A percentile compares a stretch with the other conserved stretches of the same genome.
These are phyloP conservation scores for Teratosphaeriaceae sp. DNA, from an alignment of 2,329 filamentous ascomycete genomes.

Conservation along the genomic window DNA sequence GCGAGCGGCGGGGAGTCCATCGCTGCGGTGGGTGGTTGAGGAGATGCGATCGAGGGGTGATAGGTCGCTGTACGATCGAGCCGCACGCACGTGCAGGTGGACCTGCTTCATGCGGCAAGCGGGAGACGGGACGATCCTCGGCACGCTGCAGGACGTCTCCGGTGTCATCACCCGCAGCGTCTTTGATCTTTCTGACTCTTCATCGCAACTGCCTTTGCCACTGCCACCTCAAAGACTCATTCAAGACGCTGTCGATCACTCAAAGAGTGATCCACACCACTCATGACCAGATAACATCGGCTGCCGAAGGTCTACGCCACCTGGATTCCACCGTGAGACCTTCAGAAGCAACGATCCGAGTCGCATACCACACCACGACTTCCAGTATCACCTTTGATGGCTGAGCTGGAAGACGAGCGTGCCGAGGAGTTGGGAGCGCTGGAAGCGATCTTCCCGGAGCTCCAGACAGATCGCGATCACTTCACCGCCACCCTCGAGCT, in stretches of 20 bases:
- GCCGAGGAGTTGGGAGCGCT: constrained; percentile 54
- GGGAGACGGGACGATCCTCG: not conserved
- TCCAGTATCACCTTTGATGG: constrained; percentile 24
- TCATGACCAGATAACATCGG: constrained; percentile 20
- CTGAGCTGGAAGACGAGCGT: constrained; percentile 50
- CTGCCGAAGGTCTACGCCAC: constrained; percentile 15
- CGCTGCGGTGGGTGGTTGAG: not conserved
- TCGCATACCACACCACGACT: too few relatives aligned
- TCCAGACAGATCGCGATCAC: constrained; percentile 41
- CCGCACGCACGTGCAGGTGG: not conserved
- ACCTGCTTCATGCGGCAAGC: too few relatives aligned
- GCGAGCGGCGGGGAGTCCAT: constrained; percentile 59
- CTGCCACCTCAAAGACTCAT: not conserved
- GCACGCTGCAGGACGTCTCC: too few relatives aligned
- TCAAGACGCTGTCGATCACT: not conserved
- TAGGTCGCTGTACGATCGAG: not conserved
- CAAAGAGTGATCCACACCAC: constrained; percentile 8
- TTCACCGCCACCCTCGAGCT: constrained; percentile 50
- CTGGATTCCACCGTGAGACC: constrained; percentile 10
- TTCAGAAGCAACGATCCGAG: too few relatives aligned
- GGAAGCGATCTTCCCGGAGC: constrained; percentile 57
- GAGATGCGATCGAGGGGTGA: not conserved
- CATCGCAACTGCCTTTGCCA: too few relatives aligned
- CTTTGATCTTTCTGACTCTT: too few relatives aligned
- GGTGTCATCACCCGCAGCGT: too few relatives aligned